phyloP scores from a whole-genome alignment of 2,329 filamentous ascomycete species.

The Ophiocordyceps camponoti-floridani region DNA sequence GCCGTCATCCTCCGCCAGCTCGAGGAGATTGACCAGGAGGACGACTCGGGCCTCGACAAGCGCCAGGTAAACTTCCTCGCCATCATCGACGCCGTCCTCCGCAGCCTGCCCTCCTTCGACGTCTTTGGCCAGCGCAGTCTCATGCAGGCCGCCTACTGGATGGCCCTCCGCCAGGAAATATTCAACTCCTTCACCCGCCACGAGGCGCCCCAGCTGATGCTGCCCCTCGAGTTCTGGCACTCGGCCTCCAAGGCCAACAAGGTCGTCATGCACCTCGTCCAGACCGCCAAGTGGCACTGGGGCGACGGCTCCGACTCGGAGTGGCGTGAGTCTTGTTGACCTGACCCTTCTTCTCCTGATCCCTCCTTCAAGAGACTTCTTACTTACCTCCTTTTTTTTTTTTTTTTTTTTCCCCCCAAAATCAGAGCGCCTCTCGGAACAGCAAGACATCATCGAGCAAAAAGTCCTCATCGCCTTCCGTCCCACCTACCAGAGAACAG shows the following conservation, averaged over 20 bases:
- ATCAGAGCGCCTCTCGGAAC: conserved; percentile 16
- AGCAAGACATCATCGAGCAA: conserved; percentile 17
- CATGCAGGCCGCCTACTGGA: conserved; percentile 22
- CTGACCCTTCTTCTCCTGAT: not conserved
- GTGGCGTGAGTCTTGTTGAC: conserved; percentile 13
- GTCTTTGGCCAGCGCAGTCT: conserved; percentile 17
- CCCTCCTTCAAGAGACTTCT: not conserved
- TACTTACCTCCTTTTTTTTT: not conserved
- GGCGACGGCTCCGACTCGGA: conserved; percentile 16
- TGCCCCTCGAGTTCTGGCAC: conserved; percentile 15
- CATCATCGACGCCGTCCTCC: conserved; percentile 20
- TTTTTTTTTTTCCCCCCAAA: too few relatives aligned
- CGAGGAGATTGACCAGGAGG: conserved; percentile 22
- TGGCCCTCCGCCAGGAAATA: conserved; percentile 21
- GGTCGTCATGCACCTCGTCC: conserved; percentile 21
- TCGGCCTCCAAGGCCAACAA: conserved; percentile 19
- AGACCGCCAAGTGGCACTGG: conserved; percentile 22
- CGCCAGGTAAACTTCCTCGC: conserved; percentile 19
- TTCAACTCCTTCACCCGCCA: conserved; percentile 21
- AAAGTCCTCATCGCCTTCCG: conserved; percentile 13
- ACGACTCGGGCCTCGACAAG: conserved; percentile 6
- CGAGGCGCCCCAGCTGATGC: conserved; percentile 18
- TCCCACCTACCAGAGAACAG: conserved; percentile 15
- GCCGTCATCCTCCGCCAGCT: conserved; percentile 21
- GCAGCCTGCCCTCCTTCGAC: conserved; percentile 17